Evolutionary conservation across 768 basidiomycete species (phyloP), one percentile per base, ranked within the genome.

Genomic region (Infundibulicybe gibba): DNA sequence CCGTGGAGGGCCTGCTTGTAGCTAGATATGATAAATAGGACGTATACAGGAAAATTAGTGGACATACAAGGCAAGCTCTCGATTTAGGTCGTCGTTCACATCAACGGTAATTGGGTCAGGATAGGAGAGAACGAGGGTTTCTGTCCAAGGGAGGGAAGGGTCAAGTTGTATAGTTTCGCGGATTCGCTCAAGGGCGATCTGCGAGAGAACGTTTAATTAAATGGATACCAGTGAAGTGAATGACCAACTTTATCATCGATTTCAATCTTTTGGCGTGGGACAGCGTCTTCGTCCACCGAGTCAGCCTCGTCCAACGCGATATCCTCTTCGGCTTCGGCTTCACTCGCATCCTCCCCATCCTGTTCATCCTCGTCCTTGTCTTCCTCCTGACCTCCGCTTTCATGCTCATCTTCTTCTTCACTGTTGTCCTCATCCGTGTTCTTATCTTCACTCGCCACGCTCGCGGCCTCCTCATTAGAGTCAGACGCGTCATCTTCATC

Each of bases 1-100:
- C 83, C 70, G 50, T 94, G 85, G 0, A 98, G 72, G 3, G 94
- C 94, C 67, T 97, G 90, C 65, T 97, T 97, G 73, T 97, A 97
- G 68, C 95, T 98, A 59, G 2, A 52, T 31, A 20, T 48, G 16
- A 45, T 11, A 35, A 25, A 32, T 34, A 49, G 20, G 15, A 32
- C 10, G 25, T 35, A 40, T 19, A 15, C 40, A 44, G 40, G 33
- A 34, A 16, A 19, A 34, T 33, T 39, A 40, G 20, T 32, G 20
- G 6, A 75, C 90, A 50, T 64, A 98, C 94, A 99, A 97, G 14
- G 92, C 90, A 37, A 97, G 80, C 68, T 99, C 97, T 49, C 97
- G 88, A 55, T 90, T 87, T 19, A 99, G 75, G 65, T 98, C 95
- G 63, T 94, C 88, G 44, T 88, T 65, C 19, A 92, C 83, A 53